Base-by-base conservation (phyloP, 306 rosid genomes). In the Malus fusca region DNA sequence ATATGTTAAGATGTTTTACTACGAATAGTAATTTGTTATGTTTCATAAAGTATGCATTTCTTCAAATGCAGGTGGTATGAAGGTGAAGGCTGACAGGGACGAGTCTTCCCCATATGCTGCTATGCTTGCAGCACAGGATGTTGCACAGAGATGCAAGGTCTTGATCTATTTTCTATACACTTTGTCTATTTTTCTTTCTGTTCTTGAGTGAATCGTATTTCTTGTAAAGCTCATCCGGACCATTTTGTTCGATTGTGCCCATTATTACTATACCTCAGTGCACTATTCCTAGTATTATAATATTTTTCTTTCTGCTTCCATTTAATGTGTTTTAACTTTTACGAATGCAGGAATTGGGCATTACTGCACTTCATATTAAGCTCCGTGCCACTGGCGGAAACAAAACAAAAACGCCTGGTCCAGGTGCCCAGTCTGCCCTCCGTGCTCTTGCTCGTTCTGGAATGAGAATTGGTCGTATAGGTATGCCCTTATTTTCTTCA, bases 391-490 rank as follows among this genome's bases (percentile, higher is more conserved):
- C 96, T 2, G 97, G 97, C 23, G 97, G 97, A 5, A 92, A 92
- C 88, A 92, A 92, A 82, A 90, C 96, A 0, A 90, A 92, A 60
- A 92, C 97, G 5, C 97, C 97, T 1, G 97, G 97, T 52, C 97
- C 97, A 8, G 97, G 97, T 78, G 96, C 97, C 48, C 97, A 92
- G 78, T 89, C 96, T 77, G 97, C 97, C 31, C 96, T 92, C 7
- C 90, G 96, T 6, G 97, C 97, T 13, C 91, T 92, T 74, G 96
- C 97, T 82, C 92, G 97, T 28, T 90, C 96, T 55, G 96, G 97
- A 74, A 92, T 92, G 97, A 92, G 89, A 82, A 87, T 92, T 80
- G 97, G 97, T 8, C 94, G 97, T n/a, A 92, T 92, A 74, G 97
- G 97, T 92, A 82, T 46, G 55, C 25, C 6, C 26, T 64, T 30